Evolutionary conservation across 495 filamentous ascomycete species (phyloP).

Genomic region (Margaritispora aquatica): DNA sequence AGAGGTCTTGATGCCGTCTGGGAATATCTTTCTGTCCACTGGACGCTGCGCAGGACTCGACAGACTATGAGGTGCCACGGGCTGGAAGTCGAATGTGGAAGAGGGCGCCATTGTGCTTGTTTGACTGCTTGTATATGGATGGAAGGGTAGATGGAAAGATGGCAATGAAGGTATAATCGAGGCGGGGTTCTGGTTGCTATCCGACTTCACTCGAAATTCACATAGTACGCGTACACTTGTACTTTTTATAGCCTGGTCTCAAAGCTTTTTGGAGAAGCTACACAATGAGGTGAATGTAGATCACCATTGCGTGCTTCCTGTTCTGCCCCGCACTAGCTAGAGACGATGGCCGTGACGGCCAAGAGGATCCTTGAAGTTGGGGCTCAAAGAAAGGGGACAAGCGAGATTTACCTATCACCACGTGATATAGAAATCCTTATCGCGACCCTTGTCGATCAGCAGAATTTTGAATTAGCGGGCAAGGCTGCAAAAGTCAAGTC

Average conservation of each 20-base stretch:
- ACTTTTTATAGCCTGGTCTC: background rate
- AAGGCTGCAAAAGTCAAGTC: background rate
- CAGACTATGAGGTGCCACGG: constrained; percentile 7
- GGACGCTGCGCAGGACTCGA: constrained; percentile 1
- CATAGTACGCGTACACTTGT: too few species aligned
- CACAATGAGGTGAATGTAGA: background rate
- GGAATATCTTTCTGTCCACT: constrained; percentile 32
- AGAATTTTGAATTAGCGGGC: too few species aligned
- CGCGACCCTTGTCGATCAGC: background rate
- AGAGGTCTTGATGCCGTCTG: constrained; percentile 55
- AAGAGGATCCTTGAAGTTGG: background rate
- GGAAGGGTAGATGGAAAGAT: background rate
- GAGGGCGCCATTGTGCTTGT: constrained; percentile 5
- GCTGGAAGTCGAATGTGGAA: background rate
- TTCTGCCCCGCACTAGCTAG: background rate
- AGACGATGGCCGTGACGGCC: too few species aligned
- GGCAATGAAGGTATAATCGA: background rate
- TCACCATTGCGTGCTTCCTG: background rate
- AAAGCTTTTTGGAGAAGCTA: background rate
- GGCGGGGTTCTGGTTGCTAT: too few species aligned
- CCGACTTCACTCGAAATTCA: too few species aligned
- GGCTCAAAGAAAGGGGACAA: background rate
- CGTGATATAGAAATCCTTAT: background rate
- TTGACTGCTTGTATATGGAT: background rate
- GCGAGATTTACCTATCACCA: background rate